phyloP scores from a whole-genome alignment of 768 basidiomycete genomes.

The Paxillus involutus region DNA sequence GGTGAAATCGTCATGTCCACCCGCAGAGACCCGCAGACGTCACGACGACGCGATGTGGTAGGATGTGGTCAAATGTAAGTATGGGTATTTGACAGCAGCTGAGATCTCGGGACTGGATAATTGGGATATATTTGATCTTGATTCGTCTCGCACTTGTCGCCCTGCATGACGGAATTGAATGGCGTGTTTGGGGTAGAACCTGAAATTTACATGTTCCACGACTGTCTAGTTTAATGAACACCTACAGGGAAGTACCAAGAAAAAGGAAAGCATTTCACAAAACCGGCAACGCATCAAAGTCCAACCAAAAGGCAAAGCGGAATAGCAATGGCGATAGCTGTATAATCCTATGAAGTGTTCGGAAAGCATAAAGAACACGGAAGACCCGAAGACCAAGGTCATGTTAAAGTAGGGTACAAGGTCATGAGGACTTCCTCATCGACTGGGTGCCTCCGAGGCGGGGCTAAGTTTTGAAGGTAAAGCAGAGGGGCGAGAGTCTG shows the following conservation, averaged over 20 bases:
- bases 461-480: slow-evolving; percentile 60
- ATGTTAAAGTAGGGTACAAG: slow-evolving; percentile 38
- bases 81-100: neutral
- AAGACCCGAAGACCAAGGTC: slow-evolving; percentile 18
- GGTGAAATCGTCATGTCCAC: neutral
- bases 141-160: neutral
- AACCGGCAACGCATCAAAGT: slow-evolving; percentile 3
- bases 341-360: slow-evolving; percentile 1
- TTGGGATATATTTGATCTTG: neutral
- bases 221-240: slow-evolving; percentile 13
- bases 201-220: slow-evolving; percentile 20
- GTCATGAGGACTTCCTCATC: slow-evolving; percentile 73
- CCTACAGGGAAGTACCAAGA: slow-evolving; percentile 26
- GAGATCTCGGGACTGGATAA: neutral
- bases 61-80: neutral
- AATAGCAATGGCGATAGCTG: slow-evolving; percentile 12
- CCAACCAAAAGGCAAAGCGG: neutral
- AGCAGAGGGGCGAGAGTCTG: slow-evolving; percentile 58
- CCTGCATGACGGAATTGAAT: neutral
- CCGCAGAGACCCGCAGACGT: neutral
- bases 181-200: neutral
- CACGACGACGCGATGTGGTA: no score
- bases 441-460: slow-evolving; percentile 63
- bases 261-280: slow-evolving; percentile 7
- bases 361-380: slow-evolving; percentile 9